Conservation (phyloP, 805 yeast genomes). For the Saccharomyces jurei region DNA sequence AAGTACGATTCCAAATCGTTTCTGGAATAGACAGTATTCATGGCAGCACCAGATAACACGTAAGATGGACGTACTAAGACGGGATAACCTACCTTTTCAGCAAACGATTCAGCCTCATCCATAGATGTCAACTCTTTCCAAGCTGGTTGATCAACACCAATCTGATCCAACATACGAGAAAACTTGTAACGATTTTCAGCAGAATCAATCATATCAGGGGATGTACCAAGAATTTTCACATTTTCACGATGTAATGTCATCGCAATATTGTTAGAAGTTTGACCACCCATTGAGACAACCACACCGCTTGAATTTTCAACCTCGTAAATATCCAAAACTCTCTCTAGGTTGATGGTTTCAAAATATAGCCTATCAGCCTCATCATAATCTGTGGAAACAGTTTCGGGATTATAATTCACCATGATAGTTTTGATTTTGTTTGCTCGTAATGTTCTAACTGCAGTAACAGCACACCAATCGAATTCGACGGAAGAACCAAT, state of each 20-base stretch:
- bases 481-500: constrained; percentile 98
- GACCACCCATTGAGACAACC: constrained; percentile 97
- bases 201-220: constrained; percentile 96
- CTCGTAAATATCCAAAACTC: constrained; percentile 91
- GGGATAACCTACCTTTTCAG: constrained; percentile 85
- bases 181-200: constrained; percentile 98
- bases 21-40: constrained; percentile 89
- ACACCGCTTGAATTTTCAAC: constrained; percentile 87
- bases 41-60: constrained; percentile 96
- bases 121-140: constrained; percentile 96
- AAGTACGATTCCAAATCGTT: constrained; percentile 83
- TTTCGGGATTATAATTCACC: constrained; percentile 97
- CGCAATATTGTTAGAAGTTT: constrained; percentile 94
- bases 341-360: constrained; percentile 89
- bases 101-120: constrained; percentile 87
- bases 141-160: constrained; percentile 97
- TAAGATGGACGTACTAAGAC: constrained; percentile 96
- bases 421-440: constrained; percentile 84
- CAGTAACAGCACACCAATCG: constrained; percentile 99
- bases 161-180: constrained; percentile 91
- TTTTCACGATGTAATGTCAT: constrained; percentile 85
- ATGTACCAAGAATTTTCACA: constrained; percentile 91
- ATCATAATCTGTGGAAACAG: constrained; percentile 97
- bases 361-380: constrained; percentile 96
- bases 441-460: constrained; percentile 86